These are phyloP conservation scores for Globisporangium abappressorium DNA, from an alignment of 352 stramenopile genomes.

Conservation along the genomic window DNA sequence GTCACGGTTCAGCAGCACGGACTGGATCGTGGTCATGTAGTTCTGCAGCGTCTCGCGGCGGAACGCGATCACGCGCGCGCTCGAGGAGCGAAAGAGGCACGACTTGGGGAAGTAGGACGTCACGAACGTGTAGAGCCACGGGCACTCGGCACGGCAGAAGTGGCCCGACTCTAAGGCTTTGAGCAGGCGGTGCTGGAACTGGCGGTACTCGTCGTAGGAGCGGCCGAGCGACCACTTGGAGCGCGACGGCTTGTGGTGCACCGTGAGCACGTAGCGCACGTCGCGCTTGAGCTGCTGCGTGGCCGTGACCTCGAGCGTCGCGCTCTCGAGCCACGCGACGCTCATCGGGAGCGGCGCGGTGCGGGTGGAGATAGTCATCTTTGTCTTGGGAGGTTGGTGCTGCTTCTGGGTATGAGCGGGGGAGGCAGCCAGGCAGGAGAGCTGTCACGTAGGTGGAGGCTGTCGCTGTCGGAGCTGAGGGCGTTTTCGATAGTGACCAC, in stretches of 20 bases:
- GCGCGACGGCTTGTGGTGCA: conserved; percentile 9
- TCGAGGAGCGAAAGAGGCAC: conserved; percentile 26
- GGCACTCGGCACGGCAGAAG: conserved; percentile 49
- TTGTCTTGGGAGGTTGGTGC: neutral
- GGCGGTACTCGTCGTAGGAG: conserved; percentile 22
- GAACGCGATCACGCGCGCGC: conserved; percentile 29
- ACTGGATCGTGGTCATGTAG: conserved; percentile 34
- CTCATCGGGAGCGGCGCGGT: neutral
- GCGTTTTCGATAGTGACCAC: conserved; percentile 2
- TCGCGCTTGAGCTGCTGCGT: conserved; percentile 9
- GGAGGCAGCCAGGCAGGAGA: neutral
- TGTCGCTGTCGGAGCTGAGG: neutral
- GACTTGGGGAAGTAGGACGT: conserved; percentile 46
- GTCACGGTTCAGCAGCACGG: conserved; percentile 25
- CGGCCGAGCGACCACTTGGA: conserved; percentile 8
- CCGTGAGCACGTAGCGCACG: conserved; percentile 13
- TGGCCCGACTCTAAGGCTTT: conserved; percentile 29
- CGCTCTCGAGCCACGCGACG: conserved; percentile 11
- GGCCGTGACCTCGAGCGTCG: conserved; percentile 8
- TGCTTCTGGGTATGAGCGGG: neutral
- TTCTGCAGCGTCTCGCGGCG: conserved; percentile 36
- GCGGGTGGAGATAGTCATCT: neutral
- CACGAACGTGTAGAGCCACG: conserved; percentile 48
- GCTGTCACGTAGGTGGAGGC: neutral
- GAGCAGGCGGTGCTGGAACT: conserved; percentile 32